Evolutionary conservation across 2,329 filamentous ascomycete species (phyloP).

Genomic region (Ophiosphaerella korrae): DNA sequence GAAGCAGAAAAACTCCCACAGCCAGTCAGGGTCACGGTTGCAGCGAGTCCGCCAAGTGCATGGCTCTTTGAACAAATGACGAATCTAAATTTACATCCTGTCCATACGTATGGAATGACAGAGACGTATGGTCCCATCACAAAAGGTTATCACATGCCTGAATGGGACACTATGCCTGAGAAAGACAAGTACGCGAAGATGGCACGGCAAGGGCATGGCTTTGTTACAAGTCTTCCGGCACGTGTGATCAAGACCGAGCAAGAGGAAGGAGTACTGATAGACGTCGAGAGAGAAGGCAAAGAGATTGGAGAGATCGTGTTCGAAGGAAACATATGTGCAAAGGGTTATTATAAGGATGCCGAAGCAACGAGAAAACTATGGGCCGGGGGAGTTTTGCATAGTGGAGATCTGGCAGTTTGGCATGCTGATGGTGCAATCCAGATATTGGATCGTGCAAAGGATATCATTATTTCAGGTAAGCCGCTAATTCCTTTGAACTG

Average conservation of each 20-base stretch:
- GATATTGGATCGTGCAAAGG: constrained; percentile 92
- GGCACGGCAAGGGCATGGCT: constrained; percentile 93
- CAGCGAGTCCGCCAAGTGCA: constrained; percentile 85
- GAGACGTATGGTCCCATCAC: constrained; percentile 97
- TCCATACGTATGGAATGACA: constrained; percentile 87
- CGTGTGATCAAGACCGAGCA: constrained; percentile 82
- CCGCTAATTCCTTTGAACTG: constrained; percentile 5
- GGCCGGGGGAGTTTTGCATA: constrained; percentile 83
- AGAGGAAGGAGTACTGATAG: constrained; percentile 67
- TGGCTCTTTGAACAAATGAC: constrained; percentile 95
- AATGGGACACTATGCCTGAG: constrained; percentile 75
- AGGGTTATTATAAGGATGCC: constrained; percentile 88
- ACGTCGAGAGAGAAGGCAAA: constrained; percentile 71
- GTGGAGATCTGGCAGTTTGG: constrained; percentile 91
- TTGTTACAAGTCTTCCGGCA: constrained; percentile 78
- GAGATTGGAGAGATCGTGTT: constrained; percentile 88
- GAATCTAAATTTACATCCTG: constrained; percentile 80
- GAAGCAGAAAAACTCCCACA: constrained; percentile 73
- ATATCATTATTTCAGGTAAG: constrained; percentile 94
- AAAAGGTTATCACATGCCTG: constrained; percentile 85
- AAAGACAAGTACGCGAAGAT: constrained; percentile 86
- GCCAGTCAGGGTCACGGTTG: constrained; percentile 85
- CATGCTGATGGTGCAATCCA: constrained; percentile 89
- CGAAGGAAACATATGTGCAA: constrained; percentile 86
- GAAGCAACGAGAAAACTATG: constrained; percentile 88